A percentile compares a stretch with the other conserved stretches of the same genome.
Evolutionary conservation across 495 filamentous ascomycete genomes (phyloP).

Genomic region (Glutinoglossum americanum): DNA sequence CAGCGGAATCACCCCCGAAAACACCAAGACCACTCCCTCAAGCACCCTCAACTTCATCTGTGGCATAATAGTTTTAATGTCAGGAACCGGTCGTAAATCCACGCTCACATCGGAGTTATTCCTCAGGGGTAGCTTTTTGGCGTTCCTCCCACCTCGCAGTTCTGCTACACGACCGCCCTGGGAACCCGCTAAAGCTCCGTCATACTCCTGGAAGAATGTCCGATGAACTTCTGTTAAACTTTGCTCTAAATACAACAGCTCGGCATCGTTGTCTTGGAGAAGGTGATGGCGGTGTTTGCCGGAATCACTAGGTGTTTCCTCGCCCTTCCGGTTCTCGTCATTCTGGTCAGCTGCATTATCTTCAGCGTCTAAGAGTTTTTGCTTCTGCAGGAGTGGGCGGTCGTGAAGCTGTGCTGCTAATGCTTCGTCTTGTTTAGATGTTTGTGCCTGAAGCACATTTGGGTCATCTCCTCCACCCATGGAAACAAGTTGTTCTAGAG

Average conservation of each 20-base stretch:
- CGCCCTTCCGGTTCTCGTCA: conserved; percentile 14
- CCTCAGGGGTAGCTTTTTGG: conserved; percentile 21
- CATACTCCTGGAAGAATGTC: conserved; percentile 67
- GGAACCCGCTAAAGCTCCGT: conserved; percentile 23
- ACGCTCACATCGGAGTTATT: conserved; percentile 14
- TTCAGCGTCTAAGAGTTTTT: conserved; percentile 69
- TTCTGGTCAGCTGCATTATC: conserved; percentile 36
- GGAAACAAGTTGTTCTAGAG: conserved; percentile 51
- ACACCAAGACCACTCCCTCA: conserved; percentile 45
- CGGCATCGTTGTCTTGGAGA: conserved; percentile 63
- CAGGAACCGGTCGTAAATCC: conserved; percentile 51
- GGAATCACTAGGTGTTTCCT: conserved; percentile 18
- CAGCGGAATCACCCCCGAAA: conserved; percentile 74
- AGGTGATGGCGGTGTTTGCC: conserved; percentile 44
- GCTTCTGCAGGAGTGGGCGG: conserved; percentile 65
- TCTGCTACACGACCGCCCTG: conserved; percentile 37
- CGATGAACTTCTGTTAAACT: conserved; percentile 55
- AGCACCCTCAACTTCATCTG: conserved; percentile 53
- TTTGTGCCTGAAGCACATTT: conserved; percentile 47
- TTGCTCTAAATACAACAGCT: conserved; percentile 50
- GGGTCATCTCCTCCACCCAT: conserved; percentile 58
- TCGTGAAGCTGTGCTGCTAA: conserved; percentile 78
- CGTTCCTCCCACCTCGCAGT: conserved; percentile 30
- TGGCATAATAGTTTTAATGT: conserved; percentile 66
- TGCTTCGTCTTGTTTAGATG: conserved; percentile 60